Base-by-base conservation (phyloP, 371 early-diverging fungal species). In the Choanephora cucurbitarum region DNA sequence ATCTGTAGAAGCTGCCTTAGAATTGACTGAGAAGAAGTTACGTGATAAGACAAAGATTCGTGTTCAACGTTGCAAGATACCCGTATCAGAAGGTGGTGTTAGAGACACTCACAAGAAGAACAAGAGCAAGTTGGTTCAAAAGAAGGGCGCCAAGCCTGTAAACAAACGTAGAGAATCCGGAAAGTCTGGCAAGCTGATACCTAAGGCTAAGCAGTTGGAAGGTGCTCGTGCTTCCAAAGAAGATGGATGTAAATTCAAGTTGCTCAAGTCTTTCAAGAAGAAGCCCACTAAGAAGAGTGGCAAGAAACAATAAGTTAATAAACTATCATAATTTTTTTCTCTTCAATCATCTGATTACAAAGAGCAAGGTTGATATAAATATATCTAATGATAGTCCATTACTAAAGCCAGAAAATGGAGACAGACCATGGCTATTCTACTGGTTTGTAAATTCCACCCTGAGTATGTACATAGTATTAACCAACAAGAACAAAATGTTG, bases 1-100 rank as follows among this genome's bases (percentile, higher is more conserved):
- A 10, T 59, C 86, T 10, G 93, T 95, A 11, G 76, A 79, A 14
- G 70, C 94, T 50, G 96, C 96, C 3, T 65, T 95, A 46, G 86
- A 87, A 58, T 73, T 94, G 44, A 77, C 91, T 52, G 92, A 85
- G 10, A 86, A 88, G 33, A 83, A 87, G 49, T 63, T 95, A 34
- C 66, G 71, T 23, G 82, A 73, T n/a, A 73, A 75, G 34, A 73
- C 76, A 37, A 81, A 77, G 58, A 58, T 88, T 23, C 86, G 89
- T 52, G 77, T 88, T 34, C 72, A 77, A 42, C 83, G 84, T 46
- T 87, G 85, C 58, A 76, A 81, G 57, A 67, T 73, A 56, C 63
- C 77, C 44, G 72, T 72, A 44, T 73, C 73, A n/a, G 74, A 74
- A 61, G 74, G 64, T 19, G 70, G 69, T 49, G 54, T 63, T 15